These are phyloP conservation scores for Populus tomentosa DNA, from an alignment of 441 rosid species.

Conservation along the genomic window DNA sequence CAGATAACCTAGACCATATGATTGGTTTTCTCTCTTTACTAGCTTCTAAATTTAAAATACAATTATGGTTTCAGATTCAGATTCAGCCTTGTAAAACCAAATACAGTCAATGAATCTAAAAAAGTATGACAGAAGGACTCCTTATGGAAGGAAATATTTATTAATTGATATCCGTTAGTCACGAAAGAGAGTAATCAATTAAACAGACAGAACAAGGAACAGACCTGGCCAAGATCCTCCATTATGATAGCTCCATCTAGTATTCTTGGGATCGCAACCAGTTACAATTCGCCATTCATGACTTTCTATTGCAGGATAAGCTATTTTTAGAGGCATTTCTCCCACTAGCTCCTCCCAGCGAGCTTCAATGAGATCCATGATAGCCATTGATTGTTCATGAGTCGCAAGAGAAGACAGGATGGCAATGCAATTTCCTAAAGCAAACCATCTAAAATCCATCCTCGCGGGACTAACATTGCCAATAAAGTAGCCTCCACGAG, in stretches of 20 bases:
- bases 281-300: slow-evolving; percentile 83
- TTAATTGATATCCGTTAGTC: background rate
- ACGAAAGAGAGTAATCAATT: background rate
- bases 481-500: too few relatives aligned
- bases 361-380: too few relatives aligned
- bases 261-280: slow-evolving; percentile 94
- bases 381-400: too few relatives aligned
- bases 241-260: slow-evolving; percentile 95
- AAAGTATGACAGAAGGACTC: background rate
- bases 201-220: slow-evolving; percentile 12
- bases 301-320: slow-evolving; percentile 84
- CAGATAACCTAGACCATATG: background rate
- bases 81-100: background rate
- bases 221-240: slow-evolving; percentile 99
- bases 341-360: too few relatives aligned
- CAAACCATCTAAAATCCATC: too few relatives aligned
- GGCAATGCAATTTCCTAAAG: too few relatives aligned
- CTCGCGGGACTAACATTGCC: too few relatives aligned
- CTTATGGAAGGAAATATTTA: background rate
- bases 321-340: too few relatives aligned
- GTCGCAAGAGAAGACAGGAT: too few relatives aligned
- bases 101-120: background rate
- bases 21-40: background rate
- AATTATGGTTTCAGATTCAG: background rate
- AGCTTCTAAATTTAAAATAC: background rate